These are phyloP conservation scores for Candida fluviatilis DNA, from an alignment of 805 yeast genomes.

Conservation along the genomic window DNA sequence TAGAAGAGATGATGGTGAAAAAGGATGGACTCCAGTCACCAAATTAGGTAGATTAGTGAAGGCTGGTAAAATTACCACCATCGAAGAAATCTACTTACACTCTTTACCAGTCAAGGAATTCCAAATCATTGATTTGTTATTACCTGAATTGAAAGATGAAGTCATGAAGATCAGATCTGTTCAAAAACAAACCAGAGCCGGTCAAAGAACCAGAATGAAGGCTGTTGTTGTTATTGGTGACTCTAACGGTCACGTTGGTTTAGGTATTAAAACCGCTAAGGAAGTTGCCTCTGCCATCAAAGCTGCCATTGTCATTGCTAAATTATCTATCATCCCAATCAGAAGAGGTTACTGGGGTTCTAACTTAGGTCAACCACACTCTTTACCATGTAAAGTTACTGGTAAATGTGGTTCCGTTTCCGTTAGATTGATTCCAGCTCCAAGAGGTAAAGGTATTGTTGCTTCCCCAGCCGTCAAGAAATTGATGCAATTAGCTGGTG, in stretches of 20 bases:
- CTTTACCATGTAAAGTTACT: constrained; percentile 95
- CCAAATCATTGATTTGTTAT: constrained; percentile 95
- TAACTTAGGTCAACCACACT: constrained; percentile 99
- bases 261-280: constrained; percentile 99
- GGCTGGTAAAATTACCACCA: constrained; percentile 94
- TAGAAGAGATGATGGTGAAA: constrained; percentile 86
- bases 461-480: constrained; percentile 99
- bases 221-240: constrained; percentile 99
- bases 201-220: constrained; percentile 99
- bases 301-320: constrained; percentile 99
- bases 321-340: constrained; percentile 97
- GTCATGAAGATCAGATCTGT: constrained; percentile 99
- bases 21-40: constrained; percentile 99
- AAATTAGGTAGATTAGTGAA: constrained; percentile 99
- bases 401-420: constrained; percentile 99
- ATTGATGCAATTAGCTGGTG: constrained; percentile 98
- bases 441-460: constrained; percentile 99
- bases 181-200: constrained; percentile 99
- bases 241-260: constrained; percentile 99
- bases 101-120: constrained; percentile 98
- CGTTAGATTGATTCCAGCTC: constrained; percentile 99
- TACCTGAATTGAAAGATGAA: constrained; percentile 95
- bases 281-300: constrained; percentile 99
- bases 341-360: constrained; percentile 99
- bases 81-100: constrained; percentile 99